Evolutionary conservation across 805 yeast species (phyloP).

Genomic region (Wickerhamomyces kurtzmanii): DNA sequence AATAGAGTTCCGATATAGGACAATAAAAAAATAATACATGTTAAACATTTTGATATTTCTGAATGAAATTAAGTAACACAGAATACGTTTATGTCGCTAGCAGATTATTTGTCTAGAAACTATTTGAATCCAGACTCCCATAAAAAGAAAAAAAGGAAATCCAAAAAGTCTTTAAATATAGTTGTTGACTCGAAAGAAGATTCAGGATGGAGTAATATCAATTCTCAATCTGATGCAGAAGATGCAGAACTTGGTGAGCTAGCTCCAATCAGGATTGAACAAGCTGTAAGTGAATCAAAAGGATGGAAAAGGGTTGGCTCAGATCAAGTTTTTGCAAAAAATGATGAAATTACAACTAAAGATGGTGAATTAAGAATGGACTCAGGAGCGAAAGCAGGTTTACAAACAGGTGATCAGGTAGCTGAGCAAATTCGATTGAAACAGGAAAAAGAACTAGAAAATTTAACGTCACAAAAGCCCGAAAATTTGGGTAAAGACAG

Average conservation of each 20-base stretch:
- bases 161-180: conserved; percentile 10
- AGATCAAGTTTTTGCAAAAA: conserved; percentile 4
- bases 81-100: conserved; percentile 27
- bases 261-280: background rate
- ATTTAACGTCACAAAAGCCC: conserved; percentile 5
- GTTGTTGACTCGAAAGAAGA: conserved; percentile 7
- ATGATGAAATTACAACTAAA: background rate
- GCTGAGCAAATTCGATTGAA: conserved; percentile 24
- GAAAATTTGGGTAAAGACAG: conserved; percentile 7
- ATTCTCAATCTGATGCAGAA: conserved; percentile 6
- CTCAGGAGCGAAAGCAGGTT: conserved; percentile 29
- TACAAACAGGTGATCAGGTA: conserved; percentile 36
- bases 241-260: conserved; percentile 1
- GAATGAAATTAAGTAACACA: background rate
- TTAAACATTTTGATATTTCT: too few species aligned
- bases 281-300: background rate
- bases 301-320: conserved; percentile 16
- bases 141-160: conserved; percentile 17
- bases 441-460: conserved; percentile 13
- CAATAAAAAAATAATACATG: conserved; percentile 5
- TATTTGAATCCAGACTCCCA: conserved; percentile 24
- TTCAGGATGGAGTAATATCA: conserved; percentile 12
- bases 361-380: conserved; percentile 9
- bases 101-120: conserved; percentile 34
- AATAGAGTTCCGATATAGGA: too few species aligned